Evolutionary conservation across 139 green algal genomes (phyloP).

Genomic region (Tetraselmis striata): DNA sequence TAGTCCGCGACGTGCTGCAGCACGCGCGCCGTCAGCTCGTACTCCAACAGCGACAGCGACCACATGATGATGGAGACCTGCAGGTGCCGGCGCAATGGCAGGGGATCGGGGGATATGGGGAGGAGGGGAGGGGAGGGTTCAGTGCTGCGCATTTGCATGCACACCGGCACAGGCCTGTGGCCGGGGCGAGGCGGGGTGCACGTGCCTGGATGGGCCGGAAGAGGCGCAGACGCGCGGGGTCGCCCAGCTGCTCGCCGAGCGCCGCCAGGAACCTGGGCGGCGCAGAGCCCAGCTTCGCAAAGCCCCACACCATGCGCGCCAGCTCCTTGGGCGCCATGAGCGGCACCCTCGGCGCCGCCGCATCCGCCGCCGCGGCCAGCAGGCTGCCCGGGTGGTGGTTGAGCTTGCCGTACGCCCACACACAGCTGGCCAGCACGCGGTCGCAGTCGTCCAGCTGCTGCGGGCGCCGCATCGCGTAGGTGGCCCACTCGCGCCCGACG

Average conservation of each 20-base stretch:
- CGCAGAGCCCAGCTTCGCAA: background rate
- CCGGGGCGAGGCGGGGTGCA: background rate
- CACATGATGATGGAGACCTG: background rate
- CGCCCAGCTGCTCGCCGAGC: background rate
- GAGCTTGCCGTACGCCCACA: background rate
- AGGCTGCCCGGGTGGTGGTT: background rate
- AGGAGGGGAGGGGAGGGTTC: too few species aligned
- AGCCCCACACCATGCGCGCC: background rate
- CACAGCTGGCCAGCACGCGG: background rate
- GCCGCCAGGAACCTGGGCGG: background rate
- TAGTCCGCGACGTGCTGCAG: background rate
- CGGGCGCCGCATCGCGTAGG: background rate
- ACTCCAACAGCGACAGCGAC: background rate
- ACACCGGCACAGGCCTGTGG: too few species aligned
- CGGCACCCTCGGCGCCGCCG: background rate
- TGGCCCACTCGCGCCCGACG: background rate
- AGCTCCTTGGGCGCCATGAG: background rate
- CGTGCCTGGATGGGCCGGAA: background rate
- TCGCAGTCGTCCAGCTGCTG: background rate
- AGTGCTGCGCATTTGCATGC: too few species aligned
- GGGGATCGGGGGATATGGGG: too few species aligned
- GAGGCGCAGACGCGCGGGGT: background rate
- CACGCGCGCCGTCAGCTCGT: background rate
- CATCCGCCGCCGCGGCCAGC: background rate
- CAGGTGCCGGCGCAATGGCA: background rate